Conservation (phyloP, 2,329 filamentous ascomycete genomes). For the Alternaria metachromatica region DNA sequence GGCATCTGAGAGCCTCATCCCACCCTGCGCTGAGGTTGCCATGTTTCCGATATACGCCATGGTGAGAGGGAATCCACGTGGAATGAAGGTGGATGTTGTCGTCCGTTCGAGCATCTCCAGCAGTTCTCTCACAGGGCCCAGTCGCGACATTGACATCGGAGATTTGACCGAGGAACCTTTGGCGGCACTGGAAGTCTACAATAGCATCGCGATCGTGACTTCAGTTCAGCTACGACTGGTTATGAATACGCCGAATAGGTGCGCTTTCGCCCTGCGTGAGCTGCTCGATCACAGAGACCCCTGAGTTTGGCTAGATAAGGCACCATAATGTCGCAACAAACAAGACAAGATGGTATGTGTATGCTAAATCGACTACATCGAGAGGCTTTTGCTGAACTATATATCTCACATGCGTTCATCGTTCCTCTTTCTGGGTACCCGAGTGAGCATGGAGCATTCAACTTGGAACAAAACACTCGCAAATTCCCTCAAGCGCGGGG, state of each 20-base stretch:
- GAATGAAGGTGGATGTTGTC: neutral
- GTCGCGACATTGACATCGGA: neutral
- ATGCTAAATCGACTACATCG: neutral
- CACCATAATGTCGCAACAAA: neutral
- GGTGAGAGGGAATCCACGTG: neutral
- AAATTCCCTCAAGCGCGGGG: constrained; percentile 30
- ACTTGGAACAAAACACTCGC: constrained; percentile 19
- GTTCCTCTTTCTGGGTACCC: constrained; percentile 5
- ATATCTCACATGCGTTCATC: neutral
- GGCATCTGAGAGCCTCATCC: neutral
- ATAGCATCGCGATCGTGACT: neutral
- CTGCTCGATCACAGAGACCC: neutral
- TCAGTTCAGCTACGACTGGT: neutral
- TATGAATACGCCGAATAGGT: neutral
- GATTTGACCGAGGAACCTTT: neutral
- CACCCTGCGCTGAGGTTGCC: neutral
- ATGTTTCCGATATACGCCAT: neutral
- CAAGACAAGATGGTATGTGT: neutral
- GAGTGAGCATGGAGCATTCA: constrained; percentile 4
- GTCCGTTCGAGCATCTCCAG: neutral
- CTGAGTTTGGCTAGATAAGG: neutral
- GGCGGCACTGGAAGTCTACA: neutral
- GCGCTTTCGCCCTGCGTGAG: neutral
- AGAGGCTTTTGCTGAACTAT: neutral
- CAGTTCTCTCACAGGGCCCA: neutral